Conservation (phyloP, 78 protist genomes). For the Emiliania huxleyi region DNA sequence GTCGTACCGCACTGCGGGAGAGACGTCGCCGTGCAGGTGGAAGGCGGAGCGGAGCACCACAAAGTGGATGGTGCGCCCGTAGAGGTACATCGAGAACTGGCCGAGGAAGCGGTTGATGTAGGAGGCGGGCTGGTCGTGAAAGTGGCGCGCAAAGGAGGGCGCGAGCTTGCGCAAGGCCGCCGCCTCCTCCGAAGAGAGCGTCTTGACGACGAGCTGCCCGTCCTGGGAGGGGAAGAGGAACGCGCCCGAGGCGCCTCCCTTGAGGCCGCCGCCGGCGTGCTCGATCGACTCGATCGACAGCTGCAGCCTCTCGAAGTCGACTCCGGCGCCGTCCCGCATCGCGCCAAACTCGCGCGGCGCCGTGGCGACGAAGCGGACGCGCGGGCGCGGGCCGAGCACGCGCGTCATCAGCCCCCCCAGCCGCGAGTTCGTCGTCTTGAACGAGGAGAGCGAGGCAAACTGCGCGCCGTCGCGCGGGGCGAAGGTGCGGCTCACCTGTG, state of each 20-base stretch:
- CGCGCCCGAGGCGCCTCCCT: constrained; percentile 57
- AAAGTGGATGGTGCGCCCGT: not conserved
- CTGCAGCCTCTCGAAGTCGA: not conserved
- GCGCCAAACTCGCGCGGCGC: not conserved
- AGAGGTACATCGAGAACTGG: not conserved
- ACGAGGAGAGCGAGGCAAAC: no score
- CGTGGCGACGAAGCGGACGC: not conserved
- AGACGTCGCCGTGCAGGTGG: no score
- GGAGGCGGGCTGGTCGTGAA: constrained; percentile 33
- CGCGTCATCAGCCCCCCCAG: no score
- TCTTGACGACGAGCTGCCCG: constrained; percentile 52
- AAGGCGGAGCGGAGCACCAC: constrained; percentile 33
- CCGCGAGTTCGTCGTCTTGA: no score
- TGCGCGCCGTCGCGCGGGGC: no score
- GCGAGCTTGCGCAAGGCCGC: not conserved
- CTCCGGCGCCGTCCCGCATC: not conserved
- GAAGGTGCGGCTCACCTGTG: no score
- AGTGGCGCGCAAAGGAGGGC: not conserved
- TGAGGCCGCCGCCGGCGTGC: not conserved
- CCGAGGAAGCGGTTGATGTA: constrained; percentile 48
- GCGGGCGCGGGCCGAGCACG: no score
- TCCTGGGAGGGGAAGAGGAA: constrained; percentile 48
- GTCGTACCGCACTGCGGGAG: constrained; percentile 33
- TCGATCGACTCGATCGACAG: not conserved
- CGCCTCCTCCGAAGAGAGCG: constrained; percentile 34